Evolutionary conservation across 352 stramenopile species (phyloP).

Genomic region (Pythium guiyangense): DNA sequence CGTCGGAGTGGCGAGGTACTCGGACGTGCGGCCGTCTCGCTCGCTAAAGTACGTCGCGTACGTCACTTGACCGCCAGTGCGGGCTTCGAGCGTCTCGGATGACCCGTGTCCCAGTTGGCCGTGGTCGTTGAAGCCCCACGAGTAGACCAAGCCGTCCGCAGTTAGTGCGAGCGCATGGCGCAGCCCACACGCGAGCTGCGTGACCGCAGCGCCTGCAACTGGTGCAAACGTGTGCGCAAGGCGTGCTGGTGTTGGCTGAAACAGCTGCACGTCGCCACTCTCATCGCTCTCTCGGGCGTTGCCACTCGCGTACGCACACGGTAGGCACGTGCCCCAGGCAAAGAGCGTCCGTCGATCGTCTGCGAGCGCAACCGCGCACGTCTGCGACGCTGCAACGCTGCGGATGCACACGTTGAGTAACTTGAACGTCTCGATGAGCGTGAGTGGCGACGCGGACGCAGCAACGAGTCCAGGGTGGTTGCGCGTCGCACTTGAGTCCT

Average conservation of each 20-base stretch:
- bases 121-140: constrained; percentile 78
- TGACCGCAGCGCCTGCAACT: constrained; percentile 9
- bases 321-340: constrained; percentile 48
- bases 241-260: constrained; percentile 17
- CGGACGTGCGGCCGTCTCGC: constrained; percentile 31
- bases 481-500: background rate
- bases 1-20: constrained; percentile 39
- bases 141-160: constrained; percentile 51
- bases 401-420: constrained; percentile 29
- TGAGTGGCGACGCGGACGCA: constrained; percentile 15
- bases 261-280: constrained; percentile 2
- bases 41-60: constrained; percentile 55
- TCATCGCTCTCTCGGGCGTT: background rate
- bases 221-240: constrained; percentile 25
- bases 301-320: constrained; percentile 24
- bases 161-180: constrained; percentile 53
- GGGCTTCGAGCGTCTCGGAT: constrained; percentile 34
- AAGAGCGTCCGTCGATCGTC: constrained; percentile 42
- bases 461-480: constrained; percentile 5
- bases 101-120: constrained; percentile 67
- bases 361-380: constrained; percentile 38
- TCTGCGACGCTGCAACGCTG: constrained; percentile 31
- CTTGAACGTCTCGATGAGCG: constrained; percentile 45
- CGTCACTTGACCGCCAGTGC: constrained; percentile 23
- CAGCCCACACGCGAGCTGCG: constrained; percentile 41